These are phyloP conservation scores for Plasmodium knowlesi DNA, from an alignment of 169 alveolate species.

Conservation along the genomic window DNA sequence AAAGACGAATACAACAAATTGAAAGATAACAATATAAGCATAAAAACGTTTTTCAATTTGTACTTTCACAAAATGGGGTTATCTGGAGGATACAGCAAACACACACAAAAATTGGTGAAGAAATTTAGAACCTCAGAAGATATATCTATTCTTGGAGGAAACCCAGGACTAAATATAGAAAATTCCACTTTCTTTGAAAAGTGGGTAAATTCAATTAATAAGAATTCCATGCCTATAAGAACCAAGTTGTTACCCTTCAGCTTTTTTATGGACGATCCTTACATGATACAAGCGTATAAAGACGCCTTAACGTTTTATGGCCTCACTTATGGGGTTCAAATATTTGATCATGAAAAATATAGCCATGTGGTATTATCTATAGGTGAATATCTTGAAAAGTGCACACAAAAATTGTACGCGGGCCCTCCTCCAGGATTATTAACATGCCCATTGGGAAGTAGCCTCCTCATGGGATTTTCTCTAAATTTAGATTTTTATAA, in stretches of 20 bases:
- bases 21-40: slow-evolving; percentile 80
- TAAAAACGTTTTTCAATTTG: slow-evolving; percentile 80
- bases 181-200: slow-evolving; percentile 76
- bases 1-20: slow-evolving; percentile 80
- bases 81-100: slow-evolving; percentile 15
- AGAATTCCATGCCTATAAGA: slow-evolving; percentile 86
- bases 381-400: slow-evolving; percentile 72
- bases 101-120: slow-evolving; percentile 1
- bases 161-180: slow-evolving; percentile 81
- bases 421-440: slow-evolving; percentile 88
- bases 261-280: slow-evolving; percentile 68
- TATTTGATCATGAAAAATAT: slow-evolving; percentile 59
- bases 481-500: slow-evolving; percentile 76
- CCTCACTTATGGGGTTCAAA: slow-evolving; percentile 59
- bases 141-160: slow-evolving; percentile 85
- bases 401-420: slow-evolving; percentile 78
- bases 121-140: slow-evolving; percentile 35
- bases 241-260: slow-evolving; percentile 80
- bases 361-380: slow-evolving; percentile 37
- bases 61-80: slow-evolving; percentile 71
- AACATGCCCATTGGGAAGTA: slow-evolving; percentile 84
- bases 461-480: slow-evolving; percentile 86
- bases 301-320: slow-evolving; percentile 73
- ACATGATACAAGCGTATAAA: slow-evolving; percentile 74
- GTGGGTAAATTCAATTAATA: slow-evolving; percentile 81